Evolutionary conservation across 2,329 filamentous ascomycete genomes (phyloP).

Genomic region (Alternaria brassicae): DNA sequence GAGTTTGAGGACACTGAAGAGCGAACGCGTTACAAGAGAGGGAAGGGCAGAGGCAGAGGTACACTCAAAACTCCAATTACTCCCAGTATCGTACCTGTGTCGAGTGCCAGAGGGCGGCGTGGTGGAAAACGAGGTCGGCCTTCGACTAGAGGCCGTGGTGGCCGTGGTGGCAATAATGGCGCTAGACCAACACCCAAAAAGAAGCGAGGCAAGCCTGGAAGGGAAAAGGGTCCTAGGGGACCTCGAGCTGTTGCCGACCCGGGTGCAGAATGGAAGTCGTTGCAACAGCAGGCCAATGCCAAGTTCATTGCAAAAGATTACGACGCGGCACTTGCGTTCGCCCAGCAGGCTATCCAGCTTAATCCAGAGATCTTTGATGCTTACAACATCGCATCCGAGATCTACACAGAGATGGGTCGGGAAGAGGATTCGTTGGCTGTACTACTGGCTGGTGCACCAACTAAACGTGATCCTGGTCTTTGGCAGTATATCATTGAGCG

Average conservation of each 20-base stretch:
- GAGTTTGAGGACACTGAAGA: constrained; percentile 39
- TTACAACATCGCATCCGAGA: constrained; percentile 66
- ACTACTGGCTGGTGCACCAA: constrained; percentile 65
- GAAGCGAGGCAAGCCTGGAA: constrained; percentile 34
- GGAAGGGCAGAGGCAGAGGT: constrained; percentile 12
- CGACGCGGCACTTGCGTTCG: constrained; percentile 52
- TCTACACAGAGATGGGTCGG: constrained; percentile 63
- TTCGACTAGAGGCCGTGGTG: constrained; percentile 35
- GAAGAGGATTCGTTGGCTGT: constrained; percentile 64
- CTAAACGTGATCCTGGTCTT: constrained; percentile 62
- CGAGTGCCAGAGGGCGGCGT: constrained; percentile 24
- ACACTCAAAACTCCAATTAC: not conserved
- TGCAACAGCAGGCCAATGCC: constrained; percentile 71
- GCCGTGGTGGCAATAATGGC: constrained; percentile 30
- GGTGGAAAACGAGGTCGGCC: constrained; percentile 37
- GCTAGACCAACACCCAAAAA: constrained; percentile 29
- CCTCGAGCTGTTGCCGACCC: constrained; percentile 69
- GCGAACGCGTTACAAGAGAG: constrained; percentile 26
- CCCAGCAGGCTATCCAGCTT: constrained; percentile 45
- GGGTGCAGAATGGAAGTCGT: constrained; percentile 72
- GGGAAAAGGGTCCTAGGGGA: constrained; percentile 47
- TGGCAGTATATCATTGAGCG: constrained; percentile 66
- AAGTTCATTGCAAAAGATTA: constrained; percentile 70
- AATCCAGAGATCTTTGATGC: constrained; percentile 70
- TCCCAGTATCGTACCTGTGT: constrained; percentile 3